These are phyloP conservation scores for Pythium brassicae DNA, from an alignment of 352 stramenopile genomes.

Conservation along the genomic window DNA sequence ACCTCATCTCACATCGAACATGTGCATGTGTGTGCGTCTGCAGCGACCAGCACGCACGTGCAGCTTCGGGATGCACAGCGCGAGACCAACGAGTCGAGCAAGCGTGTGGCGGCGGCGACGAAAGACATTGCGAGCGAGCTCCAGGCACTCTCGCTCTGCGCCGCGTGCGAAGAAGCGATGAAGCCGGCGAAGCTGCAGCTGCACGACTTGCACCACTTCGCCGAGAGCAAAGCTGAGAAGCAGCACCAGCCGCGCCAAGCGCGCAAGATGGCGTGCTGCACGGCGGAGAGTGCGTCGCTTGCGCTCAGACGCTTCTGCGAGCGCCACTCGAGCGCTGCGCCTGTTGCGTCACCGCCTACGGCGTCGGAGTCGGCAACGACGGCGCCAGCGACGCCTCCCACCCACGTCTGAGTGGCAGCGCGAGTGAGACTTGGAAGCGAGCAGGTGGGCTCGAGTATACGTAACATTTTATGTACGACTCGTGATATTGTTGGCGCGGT, in stretches of 20 bases:
- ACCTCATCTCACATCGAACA: background rate
- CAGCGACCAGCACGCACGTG: conserved; percentile 7
- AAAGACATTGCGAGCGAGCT: conserved; percentile 5
- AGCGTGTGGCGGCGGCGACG: background rate
- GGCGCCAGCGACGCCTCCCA: too few species aligned
- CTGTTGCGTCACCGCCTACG: background rate
- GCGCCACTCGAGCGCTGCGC: conserved; percentile 5
- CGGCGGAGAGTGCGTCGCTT: conserved; percentile 1
- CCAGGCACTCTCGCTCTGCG: conserved; percentile 1
- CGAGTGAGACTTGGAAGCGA: too few species aligned
- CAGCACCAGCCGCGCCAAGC: background rate
- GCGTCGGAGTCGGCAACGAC: background rate
- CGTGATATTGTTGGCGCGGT: too few species aligned
- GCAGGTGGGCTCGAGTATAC: too few species aligned
- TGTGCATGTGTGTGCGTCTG: background rate
- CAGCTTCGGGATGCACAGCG: conserved; percentile 5
- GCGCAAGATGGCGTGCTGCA: conserved; percentile 9
- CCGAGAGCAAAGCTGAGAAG: conserved; percentile 3
- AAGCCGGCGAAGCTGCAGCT: background rate
- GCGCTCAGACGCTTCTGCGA: conserved; percentile 10
- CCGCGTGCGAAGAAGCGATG: background rate
- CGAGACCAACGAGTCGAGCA: conserved; percentile 6
- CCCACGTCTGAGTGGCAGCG: too few species aligned
- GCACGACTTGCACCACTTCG: background rate
- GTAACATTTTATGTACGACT: too few species aligned